These are phyloP conservation scores for Chaetomium olivaceum DNA, from an alignment of 2,329 filamentous ascomycete genomes.

Conservation along the genomic window DNA sequence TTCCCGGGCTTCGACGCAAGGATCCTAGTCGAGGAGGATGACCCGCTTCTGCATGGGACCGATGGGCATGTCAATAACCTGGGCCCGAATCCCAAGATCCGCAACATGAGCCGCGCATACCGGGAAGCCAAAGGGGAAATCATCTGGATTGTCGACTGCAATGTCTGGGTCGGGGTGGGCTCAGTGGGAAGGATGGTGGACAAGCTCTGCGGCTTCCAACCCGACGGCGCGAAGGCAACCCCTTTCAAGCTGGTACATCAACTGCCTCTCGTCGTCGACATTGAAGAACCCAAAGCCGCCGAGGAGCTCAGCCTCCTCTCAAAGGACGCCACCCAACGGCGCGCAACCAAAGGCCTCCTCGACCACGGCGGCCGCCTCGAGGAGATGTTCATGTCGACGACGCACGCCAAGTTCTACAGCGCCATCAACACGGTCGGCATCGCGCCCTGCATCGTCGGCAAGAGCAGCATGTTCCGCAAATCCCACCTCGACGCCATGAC, in stretches of 20 bases:
- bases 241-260: slow-evolving; percentile 94
- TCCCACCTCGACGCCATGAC: slow-evolving; percentile 81
- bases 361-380: slow-evolving; percentile 80
- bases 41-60: slow-evolving; percentile 64
- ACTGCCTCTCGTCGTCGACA: slow-evolving; percentile 84
- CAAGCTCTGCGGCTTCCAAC: slow-evolving; percentile 69
- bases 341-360: slow-evolving; percentile 29
- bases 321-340: slow-evolving; percentile 1
- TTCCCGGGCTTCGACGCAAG: slow-evolving; percentile 71
- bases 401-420: slow-evolving; percentile 95
- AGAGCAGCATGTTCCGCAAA: slow-evolving; percentile 97
- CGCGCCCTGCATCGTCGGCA: slow-evolving; percentile 92
- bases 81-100: slow-evolving; percentile 97
- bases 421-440: slow-evolving; percentile 92
- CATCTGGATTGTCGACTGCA: slow-evolving; percentile 94
- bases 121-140: slow-evolving; percentile 84
- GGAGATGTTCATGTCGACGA: slow-evolving; percentile 90
- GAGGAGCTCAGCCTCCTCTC: slow-evolving; percentile 26
- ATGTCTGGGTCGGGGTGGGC: slow-evolving; percentile 83
- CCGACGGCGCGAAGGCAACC: slow-evolving; percentile 48
- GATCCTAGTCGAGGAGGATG: slow-evolving; percentile 79
- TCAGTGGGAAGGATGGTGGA: slow-evolving; percentile 88
- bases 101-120: slow-evolving; percentile 93
- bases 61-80: slow-evolving; percentile 57
- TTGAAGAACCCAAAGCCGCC: slow-evolving; percentile 40